phyloP scores from a whole-genome alignment of 1,139 yeast species.

The Kurtzmaniella quercitrusa region DNA sequence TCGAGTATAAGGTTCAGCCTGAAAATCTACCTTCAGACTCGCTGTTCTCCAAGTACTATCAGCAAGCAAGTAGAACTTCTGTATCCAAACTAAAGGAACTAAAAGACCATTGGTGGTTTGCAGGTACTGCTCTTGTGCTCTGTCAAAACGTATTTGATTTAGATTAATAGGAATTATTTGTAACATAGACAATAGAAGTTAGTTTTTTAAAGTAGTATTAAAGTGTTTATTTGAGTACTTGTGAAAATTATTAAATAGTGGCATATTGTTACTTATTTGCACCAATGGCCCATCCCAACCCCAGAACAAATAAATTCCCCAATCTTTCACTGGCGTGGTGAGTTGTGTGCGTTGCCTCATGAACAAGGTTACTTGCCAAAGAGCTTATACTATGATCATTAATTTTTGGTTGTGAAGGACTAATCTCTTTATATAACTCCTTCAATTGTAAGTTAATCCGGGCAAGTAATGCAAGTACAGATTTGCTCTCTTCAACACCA shows the following conservation, averaged over 20 bases:
- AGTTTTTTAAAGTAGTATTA: not conserved
- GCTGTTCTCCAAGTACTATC: not conserved
- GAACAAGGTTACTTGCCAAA: conserved; percentile 26
- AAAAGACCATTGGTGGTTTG: conserved; percentile 18
- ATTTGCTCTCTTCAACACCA: conserved; percentile 23
- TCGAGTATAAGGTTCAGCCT: conserved; percentile 14
- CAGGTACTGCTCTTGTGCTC: conserved; percentile 5
- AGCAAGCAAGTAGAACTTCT: conserved; percentile 1
- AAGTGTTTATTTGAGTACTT: too few species aligned
- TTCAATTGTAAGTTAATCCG: conserved; percentile 36
- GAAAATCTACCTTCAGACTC: conserved; percentile 1
- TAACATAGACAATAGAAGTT: too few species aligned
- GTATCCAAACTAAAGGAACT: conserved; percentile 9
- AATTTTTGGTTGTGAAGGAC: conserved; percentile 6
- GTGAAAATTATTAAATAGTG: too few species aligned
- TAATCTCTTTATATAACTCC: conserved; percentile 25
- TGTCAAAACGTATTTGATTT: not conserved
- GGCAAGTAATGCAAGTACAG: conserved; percentile 3
- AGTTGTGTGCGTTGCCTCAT: conserved; percentile 31
- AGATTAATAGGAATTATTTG: not conserved
- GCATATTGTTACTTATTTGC: conserved; percentile 27
- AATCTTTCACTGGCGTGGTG: conserved; percentile 45
- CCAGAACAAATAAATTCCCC: conserved; percentile 50
- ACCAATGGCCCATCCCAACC: conserved; percentile 67
- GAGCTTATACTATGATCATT: conserved; percentile 10